Evolutionary conservation across 2,329 filamentous ascomycete genomes (phyloP).

Genomic region (Curvularia sp.): DNA sequence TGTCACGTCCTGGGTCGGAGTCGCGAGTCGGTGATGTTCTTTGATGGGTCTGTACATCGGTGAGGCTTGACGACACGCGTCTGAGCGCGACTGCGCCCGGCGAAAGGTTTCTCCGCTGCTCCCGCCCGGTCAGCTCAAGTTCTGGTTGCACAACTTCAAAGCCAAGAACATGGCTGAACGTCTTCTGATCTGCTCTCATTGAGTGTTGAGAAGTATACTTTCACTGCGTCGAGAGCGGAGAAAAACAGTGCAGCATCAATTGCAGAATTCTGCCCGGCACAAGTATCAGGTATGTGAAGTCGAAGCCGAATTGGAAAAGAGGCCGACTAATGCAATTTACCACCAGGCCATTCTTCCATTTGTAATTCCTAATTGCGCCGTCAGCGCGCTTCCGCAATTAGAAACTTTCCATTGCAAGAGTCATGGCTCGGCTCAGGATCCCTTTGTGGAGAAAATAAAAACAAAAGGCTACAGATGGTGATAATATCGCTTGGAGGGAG

Average conservation of each 20-base stretch:
- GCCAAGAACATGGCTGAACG: not conserved
- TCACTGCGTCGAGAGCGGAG: not conserved
- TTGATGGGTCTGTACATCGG: conserved; percentile 10
- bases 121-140: not conserved
- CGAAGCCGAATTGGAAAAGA: not conserved
- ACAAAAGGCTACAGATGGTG: not conserved
- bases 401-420: not conserved
- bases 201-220: not conserved
- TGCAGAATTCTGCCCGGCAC: not conserved
- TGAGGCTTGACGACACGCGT: conserved; percentile 12
- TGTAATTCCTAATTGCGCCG: not conserved
- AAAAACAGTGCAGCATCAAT: not conserved
- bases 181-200: not conserved
- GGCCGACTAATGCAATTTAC: not conserved
- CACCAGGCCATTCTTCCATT: not conserved
- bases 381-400: not conserved
- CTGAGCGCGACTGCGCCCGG: conserved; percentile 17
- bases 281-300: not conserved
- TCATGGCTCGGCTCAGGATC: not conserved
- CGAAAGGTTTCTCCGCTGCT: conserved; percentile 3
- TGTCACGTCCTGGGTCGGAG: conserved; percentile 4
- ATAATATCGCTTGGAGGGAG: conserved; percentile 2
- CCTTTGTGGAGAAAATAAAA: not conserved
- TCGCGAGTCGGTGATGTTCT: conserved; percentile 4
- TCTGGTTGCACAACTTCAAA: not conserved